phyloP scores from a whole-genome alignment of 106 monocot genomes.

The Apostasia ramifera region DNA sequence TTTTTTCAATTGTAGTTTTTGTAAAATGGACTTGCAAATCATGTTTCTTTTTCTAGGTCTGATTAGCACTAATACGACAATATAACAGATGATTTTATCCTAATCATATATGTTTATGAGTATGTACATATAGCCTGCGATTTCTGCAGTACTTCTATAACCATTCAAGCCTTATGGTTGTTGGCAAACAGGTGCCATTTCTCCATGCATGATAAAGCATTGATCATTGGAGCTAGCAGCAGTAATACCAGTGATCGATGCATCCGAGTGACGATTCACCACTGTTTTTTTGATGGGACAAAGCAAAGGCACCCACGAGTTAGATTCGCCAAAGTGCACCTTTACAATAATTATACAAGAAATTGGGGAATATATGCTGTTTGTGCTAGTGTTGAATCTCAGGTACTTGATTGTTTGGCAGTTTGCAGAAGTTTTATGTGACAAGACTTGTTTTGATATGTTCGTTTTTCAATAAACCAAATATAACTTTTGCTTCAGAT shows the following conservation, averaged over 20 bases:
- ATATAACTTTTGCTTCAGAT: conserved; percentile 37
- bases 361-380: conserved; percentile 95
- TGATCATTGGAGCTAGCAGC: conserved; percentile 63
- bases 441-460: background rate
- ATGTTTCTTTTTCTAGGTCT: no score
- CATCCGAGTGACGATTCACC: conserved; percentile 85
- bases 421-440: background rate
- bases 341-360: conserved; percentile 91
- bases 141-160: no score
- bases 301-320: conserved; percentile 80
- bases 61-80: no score
- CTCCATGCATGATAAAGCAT: conserved; percentile 66
- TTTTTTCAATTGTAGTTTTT: no score
- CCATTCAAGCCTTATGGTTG: no score
- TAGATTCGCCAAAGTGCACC: conserved; percentile 80
- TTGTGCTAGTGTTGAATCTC: conserved; percentile 83
- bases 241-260: conserved; percentile 50
- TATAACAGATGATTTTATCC: background rate
- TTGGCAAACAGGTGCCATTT: conserved; percentile 50
- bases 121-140: background rate
- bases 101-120: conserved; percentile 1
- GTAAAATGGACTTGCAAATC: no score
- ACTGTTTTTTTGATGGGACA: conserved; percentile 88
- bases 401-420: conserved; percentile 27
- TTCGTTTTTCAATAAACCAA: background rate